A percentile compares a stretch with the other conserved stretches of the same genome.
These are phyloP conservation scores for Cryphonectria carpinicola DNA, from an alignment of 2,329 filamentous ascomycete genomes.

Conservation along the genomic window DNA sequence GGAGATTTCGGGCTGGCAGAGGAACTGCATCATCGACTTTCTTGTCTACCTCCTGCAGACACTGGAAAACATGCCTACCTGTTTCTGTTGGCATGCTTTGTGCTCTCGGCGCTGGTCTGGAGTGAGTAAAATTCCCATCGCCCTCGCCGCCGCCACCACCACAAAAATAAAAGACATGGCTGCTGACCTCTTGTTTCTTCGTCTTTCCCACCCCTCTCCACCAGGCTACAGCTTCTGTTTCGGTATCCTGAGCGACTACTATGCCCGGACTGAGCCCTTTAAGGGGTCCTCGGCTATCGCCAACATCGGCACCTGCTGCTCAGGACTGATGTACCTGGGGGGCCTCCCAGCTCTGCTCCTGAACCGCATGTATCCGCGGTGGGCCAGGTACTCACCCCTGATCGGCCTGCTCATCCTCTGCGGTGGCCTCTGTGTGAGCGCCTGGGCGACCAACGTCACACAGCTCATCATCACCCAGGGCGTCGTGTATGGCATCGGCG, in stretches of 20 bases:
- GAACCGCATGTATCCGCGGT: conserved; percentile 47
- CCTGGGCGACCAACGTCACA: conserved; percentile 54
- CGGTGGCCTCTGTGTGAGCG: conserved; percentile 54
- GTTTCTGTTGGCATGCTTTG: conserved; percentile 53
- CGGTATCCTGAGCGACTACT: conserved; percentile 73
- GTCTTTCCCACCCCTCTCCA: background rate
- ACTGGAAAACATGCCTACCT: conserved; percentile 45
- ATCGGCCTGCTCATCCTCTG: conserved; percentile 55
- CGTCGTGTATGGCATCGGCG: conserved; percentile 62
- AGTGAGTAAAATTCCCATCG: conserved; percentile 39
- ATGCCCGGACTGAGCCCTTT: conserved; percentile 63
- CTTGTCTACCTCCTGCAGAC: conserved; percentile 41
- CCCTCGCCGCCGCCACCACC: background rate
- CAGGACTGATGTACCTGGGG: conserved; percentile 58
- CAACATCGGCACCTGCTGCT: conserved; percentile 47
- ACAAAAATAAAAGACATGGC: background rate
- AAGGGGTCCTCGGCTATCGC: conserved; percentile 57
- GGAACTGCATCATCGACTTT: conserved; percentile 27
- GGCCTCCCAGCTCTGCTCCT: conserved; percentile 53
- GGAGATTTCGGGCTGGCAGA: conserved; percentile 24
- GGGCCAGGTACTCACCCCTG: conserved; percentile 47
- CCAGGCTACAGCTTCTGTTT: conserved; percentile 70
- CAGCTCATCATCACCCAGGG: conserved; percentile 66
- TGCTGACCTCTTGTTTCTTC: conserved; percentile 19
- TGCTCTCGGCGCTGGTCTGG: conserved; percentile 59